Conservation (phyloP, 768 basidiomycete species). For the Lactifluus rugatus region DNA sequence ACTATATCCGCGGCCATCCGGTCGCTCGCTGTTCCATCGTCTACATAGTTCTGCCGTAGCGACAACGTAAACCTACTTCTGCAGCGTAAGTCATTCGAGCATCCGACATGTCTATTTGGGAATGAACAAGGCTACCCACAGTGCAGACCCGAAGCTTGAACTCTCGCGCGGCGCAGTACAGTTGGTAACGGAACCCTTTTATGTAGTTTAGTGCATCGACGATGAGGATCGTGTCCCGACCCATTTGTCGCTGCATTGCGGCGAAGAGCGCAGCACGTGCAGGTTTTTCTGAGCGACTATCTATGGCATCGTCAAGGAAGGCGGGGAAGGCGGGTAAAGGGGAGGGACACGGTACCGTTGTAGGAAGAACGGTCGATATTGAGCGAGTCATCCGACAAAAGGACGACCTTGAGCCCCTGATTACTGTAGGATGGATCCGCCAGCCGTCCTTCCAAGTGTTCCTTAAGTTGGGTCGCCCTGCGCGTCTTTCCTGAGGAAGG, state of each 20-base stretch:
- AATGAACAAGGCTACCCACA: constrained; percentile 36
- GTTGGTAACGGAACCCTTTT: constrained; percentile 96
- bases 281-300: constrained; percentile 76
- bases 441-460: constrained; percentile 45
- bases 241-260: constrained; percentile 66
- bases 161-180: constrained; percentile 93
- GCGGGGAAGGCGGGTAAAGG: neutral
- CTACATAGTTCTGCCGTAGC: constrained; percentile 66
- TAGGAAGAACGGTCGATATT: constrained; percentile 58
- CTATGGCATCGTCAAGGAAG: constrained; percentile 30
- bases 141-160: constrained; percentile 79
- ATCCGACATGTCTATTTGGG: neutral
- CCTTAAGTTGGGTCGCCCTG: constrained; percentile 56
- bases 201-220: constrained; percentile 94
- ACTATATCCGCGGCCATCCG: constrained; percentile 43
- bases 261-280: constrained; percentile 79
- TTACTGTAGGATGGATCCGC: constrained; percentile 43
- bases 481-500: constrained; percentile 81
- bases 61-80: constrained; percentile 60
- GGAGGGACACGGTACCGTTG: constrained; percentile 43
- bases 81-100: neutral
- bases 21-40: constrained; percentile 58
- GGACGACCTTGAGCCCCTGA: constrained; percentile 33
- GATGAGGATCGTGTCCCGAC: constrained; percentile 68
- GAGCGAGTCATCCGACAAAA: constrained; percentile 70